Percentiles rank a stretch among this genome's conserved stretches.
phyloP scores from a whole-genome alignment of 2,329 filamentous ascomycete genomes.

The Paecilomyces sp. region DNA sequence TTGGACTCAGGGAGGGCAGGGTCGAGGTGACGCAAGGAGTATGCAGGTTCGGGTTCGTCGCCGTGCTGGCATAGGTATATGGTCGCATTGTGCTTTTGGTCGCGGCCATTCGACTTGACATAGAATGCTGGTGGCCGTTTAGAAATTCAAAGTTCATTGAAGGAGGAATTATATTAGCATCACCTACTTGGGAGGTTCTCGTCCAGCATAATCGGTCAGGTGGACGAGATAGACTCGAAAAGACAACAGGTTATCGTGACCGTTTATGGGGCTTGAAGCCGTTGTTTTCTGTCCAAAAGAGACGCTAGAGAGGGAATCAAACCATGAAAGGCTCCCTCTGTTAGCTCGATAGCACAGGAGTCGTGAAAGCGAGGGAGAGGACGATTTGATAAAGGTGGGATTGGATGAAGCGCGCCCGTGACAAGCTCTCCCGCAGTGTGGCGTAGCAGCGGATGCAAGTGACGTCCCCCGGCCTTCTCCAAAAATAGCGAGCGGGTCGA shows the following conservation, averaged over 20 bases:
- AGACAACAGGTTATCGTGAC: neutral
- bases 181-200: constrained; percentile 72
- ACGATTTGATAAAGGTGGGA: neutral
- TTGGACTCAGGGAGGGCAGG: constrained; percentile 61
- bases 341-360: neutral
- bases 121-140: constrained; percentile 46
- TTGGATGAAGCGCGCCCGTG: neutral
- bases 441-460: neutral
- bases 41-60: constrained; percentile 70
- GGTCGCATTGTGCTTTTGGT: constrained; percentile 30
- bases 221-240: neutral
- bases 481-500: neutral
- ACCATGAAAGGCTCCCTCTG: neutral
- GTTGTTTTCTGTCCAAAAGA: neutral
- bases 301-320: neutral
- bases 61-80: constrained; percentile 59
- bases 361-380: neutral
- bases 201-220: constrained; percentile 64
- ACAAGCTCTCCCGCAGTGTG: neutral
- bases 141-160: constrained; percentile 2
- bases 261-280: neutral
- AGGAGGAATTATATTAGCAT: constrained; percentile 2
- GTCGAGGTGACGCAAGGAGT: constrained; percentile 70
- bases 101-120: constrained; percentile 45
- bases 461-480: neutral